These are phyloP conservation scores for Dillenia suffruticosa DNA, from an alignment of 164 flowering plant species.

Conservation along the genomic window DNA sequence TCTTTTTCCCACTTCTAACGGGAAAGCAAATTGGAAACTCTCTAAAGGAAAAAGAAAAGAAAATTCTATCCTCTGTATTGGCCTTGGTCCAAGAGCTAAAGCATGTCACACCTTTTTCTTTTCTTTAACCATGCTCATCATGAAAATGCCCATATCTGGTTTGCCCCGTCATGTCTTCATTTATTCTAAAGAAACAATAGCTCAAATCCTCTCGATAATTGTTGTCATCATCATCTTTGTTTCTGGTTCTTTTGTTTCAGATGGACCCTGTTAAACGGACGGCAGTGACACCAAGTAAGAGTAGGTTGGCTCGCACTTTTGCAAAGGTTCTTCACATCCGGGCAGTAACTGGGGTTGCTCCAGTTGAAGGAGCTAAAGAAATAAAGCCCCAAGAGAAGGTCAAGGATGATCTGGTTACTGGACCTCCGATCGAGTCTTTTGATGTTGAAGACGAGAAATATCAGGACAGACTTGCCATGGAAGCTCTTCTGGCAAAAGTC, in stretches of 20 bases:
- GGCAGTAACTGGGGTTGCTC: constrained; percentile 37
- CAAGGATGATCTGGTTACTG: constrained; percentile 11
- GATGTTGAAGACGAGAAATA: constrained; percentile 33
- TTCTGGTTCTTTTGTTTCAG: constrained; percentile 20
- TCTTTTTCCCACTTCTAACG: constrained; percentile 1
- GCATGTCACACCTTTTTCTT: constrained; percentile 20
- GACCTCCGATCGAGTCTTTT: constrained; percentile 5
- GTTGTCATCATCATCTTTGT: constrained; percentile 1
- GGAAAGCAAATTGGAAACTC: constrained; percentile 14
- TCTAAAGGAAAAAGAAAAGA: constrained; percentile 11
- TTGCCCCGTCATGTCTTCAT: not conserved
- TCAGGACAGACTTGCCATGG: constrained; percentile 23
- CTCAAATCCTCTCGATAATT: not conserved
- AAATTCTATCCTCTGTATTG: constrained; percentile 11
- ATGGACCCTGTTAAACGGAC: constrained; percentile 55
- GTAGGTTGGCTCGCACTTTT: constrained; percentile 49
- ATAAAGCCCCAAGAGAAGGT: constrained; percentile 20
- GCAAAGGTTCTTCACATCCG: constrained; percentile 62
- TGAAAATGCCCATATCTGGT: no score
- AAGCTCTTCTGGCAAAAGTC: constrained; percentile 50
- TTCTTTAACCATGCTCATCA: constrained; percentile 3
- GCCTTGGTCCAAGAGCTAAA: constrained; percentile 34
- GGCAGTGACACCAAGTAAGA: constrained; percentile 25
- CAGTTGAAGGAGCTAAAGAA: constrained; percentile 37
- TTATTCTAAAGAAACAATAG: not conserved